Evolutionary conservation across 805 yeast genomes (phyloP), one percentile per base, ranked within the genome.

Genomic region (Wickerhamiella spandovensis): DNA sequence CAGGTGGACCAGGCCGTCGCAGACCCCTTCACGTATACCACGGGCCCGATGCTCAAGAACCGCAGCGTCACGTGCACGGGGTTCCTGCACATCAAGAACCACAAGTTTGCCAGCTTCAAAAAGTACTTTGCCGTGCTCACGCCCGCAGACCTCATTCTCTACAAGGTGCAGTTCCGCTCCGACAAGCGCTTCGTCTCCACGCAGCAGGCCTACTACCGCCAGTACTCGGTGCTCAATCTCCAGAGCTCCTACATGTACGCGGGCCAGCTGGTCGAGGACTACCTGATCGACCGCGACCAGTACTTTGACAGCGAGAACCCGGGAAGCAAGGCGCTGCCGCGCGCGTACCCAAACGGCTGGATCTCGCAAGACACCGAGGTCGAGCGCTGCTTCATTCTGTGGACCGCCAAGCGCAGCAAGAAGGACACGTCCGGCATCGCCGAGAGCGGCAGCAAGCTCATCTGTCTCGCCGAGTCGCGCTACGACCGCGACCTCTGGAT

Each of bases 401-500:
- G 96, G 95, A 77, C 81, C 64, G 90, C 88, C 28, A 25, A 18
- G 21, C 51, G 24, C 30, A 23, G 52, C 32, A 49, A 44, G 46
- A 64, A 76, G 60, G 74, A 74, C 4, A 69, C 74, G 17, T 28
- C 32, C 15, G 72, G 76, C 48, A 64, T 83, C 38, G 90, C 89
- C 5, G 75, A 77, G 2, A 74, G 81, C 1, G 92, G 95, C 0
- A 72, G 72, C 48, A 73, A 79, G 44, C 70, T 83, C 68, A 81
- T 83, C 2, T 88, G 89, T 61, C 73, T 87, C 76, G 81, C 95
- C 9, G 66, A 88, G 45, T 84, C 95, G 1, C 68, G 90, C 39
- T 82, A 82, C 54, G 95, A 87, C 57, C 70, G 89, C 49, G 96
- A 90, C 59, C 54, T 77, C 30, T 89, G 97, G 97, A 89, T 84